Conservation (phyloP, 345 rosid genomes). For the Litchi chinensis region DNA sequence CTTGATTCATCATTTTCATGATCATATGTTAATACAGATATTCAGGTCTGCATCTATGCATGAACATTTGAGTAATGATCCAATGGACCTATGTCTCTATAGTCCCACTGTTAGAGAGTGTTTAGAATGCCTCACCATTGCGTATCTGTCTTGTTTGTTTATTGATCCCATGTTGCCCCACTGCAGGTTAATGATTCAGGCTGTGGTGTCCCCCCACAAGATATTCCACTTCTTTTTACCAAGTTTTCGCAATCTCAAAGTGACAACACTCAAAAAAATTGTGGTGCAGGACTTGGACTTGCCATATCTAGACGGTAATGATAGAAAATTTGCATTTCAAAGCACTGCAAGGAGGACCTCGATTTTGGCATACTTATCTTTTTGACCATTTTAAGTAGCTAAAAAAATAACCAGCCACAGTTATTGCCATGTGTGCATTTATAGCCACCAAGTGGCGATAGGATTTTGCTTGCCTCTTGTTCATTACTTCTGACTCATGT, state of each 20-base stretch:
- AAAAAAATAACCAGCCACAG: too few relatives aligned
- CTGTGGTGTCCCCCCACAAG: conserved; percentile 79
- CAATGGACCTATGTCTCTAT: background rate
- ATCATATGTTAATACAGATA: background rate
- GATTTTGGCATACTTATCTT: background rate
- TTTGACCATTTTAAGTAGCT: background rate
- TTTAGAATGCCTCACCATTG: background rate
- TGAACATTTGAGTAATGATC: background rate
- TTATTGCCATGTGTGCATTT: too few relatives aligned
- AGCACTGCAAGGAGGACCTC: conserved; percentile 4
- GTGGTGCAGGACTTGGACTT: conserved; percentile 84
- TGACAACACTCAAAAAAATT: conserved; percentile 48
- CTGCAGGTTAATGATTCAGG: conserved; percentile 89
- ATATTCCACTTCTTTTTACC: conserved; percentile 64
- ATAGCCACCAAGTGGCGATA: background rate
- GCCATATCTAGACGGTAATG: conserved; percentile 88
- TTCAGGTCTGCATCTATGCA: background rate
- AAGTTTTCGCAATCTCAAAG: conserved; percentile 61
- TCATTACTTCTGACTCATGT: background rate
- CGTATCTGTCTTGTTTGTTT: conserved; percentile 10
- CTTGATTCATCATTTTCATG: background rate
- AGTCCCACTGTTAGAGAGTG: background rate
- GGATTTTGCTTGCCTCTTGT: background rate
- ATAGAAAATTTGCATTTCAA: conserved; percentile 8
- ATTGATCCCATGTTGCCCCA: conserved; percentile 12